These are phyloP conservation scores for Entophlyctis luteolus DNA, from an alignment of 192 early-diverging fungal genomes.

Conservation along the genomic window DNA sequence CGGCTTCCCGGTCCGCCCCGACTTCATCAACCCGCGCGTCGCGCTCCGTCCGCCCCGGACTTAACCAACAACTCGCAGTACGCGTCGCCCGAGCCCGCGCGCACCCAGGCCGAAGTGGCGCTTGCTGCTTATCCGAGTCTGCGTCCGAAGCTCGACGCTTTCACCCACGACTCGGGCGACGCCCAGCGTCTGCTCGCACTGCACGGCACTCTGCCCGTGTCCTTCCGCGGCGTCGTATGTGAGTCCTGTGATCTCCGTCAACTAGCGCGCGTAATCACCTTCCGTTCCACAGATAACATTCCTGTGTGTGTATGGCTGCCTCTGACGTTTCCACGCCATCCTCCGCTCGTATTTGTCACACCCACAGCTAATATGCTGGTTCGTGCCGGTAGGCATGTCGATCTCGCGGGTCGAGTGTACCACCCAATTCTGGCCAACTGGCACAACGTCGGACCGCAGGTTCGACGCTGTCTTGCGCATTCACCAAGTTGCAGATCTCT, in stretches of 20 bases:
- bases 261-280: neutral
- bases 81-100: slow-evolving; percentile 54
- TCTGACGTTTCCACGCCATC: slow-evolving; percentile 68
- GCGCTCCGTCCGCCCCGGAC: too few species aligned
- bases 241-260: neutral
- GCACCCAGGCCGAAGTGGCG: slow-evolving; percentile 63
- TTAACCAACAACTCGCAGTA: too few species aligned
- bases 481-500: neutral
- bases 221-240: slow-evolving; percentile 58
- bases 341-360: slow-evolving; percentile 80
- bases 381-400: slow-evolving; percentile 76
- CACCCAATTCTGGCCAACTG: slow-evolving; percentile 81
- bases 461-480: neutral
- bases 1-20: too few species aligned
- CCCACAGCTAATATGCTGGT: slow-evolving; percentile 88
- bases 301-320: slow-evolving; percentile 88
- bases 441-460: slow-evolving; percentile 51
- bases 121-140: slow-evolving; percentile 55
- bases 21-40: too few species aligned
- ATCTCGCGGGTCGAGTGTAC: slow-evolving; percentile 72
- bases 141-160: slow-evolving; percentile 64
- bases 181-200: slow-evolving; percentile 71
- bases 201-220: slow-evolving; percentile 83
- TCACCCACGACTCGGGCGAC: slow-evolving; percentile 48
- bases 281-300: slow-evolving; percentile 74